These are phyloP conservation scores for Trichoderma koningii DNA, from an alignment of 2,329 filamentous ascomycete genomes.

Conservation along the genomic window DNA sequence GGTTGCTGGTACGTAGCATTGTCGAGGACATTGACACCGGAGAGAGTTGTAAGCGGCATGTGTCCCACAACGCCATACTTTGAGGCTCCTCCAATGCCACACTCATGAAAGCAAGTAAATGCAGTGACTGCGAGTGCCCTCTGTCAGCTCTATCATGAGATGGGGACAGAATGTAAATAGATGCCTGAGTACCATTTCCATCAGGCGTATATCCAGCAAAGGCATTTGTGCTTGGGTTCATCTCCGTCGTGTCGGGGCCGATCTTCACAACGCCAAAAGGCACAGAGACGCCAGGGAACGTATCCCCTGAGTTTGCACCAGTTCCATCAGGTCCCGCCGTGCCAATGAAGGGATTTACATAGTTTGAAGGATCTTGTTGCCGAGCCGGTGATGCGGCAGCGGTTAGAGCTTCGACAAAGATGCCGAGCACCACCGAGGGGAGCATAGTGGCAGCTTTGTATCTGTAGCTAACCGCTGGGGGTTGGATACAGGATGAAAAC, in stretches of 20 bases:
- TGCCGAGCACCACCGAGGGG: not conserved
- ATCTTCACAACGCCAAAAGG: slow-evolving; percentile 51
- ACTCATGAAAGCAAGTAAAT: slow-evolving; percentile 57
- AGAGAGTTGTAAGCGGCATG: slow-evolving; percentile 47
- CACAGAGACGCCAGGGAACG: slow-evolving; percentile 46
- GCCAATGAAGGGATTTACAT: slow-evolving; percentile 54
- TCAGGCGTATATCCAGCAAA: slow-evolving; percentile 44
- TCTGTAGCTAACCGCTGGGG: not conserved
- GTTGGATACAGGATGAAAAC: no score
- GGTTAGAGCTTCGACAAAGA: not conserved
- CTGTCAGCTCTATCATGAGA: not conserved
- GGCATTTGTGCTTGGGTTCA: slow-evolving; percentile 23
- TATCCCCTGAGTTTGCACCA: slow-evolving; percentile 48
- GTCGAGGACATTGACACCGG: slow-evolving; percentile 49
- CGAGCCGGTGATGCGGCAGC: not conserved
- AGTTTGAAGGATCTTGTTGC: slow-evolving; percentile 5
- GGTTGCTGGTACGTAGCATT: slow-evolving; percentile 51
- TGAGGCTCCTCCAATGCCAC: slow-evolving; percentile 59
- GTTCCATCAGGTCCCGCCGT: slow-evolving; percentile 49
- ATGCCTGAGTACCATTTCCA: slow-evolving; percentile 39
- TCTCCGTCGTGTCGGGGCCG: slow-evolving; percentile 43
- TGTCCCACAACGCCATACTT: slow-evolving; percentile 60
- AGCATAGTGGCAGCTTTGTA: not conserved
- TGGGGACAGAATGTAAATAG: not conserved
- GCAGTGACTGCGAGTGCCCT: slow-evolving; percentile 42